Evolutionary conservation across 208 protist species (phyloP), one percentile per base, ranked within the genome.

Genomic region (Crithidia acanthocephali): DNA sequence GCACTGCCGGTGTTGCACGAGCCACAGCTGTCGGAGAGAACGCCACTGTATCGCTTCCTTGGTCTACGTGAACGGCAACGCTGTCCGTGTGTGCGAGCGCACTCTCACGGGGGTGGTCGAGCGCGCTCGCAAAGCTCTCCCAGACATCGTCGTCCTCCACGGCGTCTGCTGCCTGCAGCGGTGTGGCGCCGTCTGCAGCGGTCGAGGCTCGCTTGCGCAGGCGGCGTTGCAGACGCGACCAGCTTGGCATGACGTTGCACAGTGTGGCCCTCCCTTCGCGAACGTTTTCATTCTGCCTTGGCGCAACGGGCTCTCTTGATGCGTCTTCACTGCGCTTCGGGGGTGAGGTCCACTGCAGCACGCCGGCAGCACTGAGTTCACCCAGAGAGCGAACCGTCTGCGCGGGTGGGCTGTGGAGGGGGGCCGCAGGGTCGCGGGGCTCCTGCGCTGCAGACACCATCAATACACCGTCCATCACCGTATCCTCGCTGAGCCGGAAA

Each of bases 321-420:
- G n/a, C n/a, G n/a, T n/a, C n/a, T n/a, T n/a, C n/a, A 15, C 44
- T n/a, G 7, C 33, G 15, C 8, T 15, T 16, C 47, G 27, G 2
- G 3, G n/a, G 1, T 40, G 28, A 20, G 27, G 23, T 45, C 72
- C 72, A 78, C 23, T 63, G 64, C 33, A 78, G 32, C 9, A 72
- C 65, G 18, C 72, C 72, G 2, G 72, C 72, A 11, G 40, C 72
- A 22, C 63, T 62, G 32, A 78, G 72, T n/a, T 63, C 48, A 2
- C 72, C 72, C 15, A 78, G 57, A 2, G 65, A 68, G 58, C 72
- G 72, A 22, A 63, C 27, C 16, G 30, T 53, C 9, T 23, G 22
- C 25, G 40, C 45, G 28, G 2, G 4, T 18, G 25, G 33, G 9
- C 52, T 57, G 2, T 23, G 8, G 2, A 13, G 9, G 4, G 2